A percentile compares a stretch with the other conserved stretches of the same genome.
These are phyloP conservation scores for Trichophaea hybrida DNA, from an alignment of 2,329 filamentous ascomycete genomes.

Conservation along the genomic window DNA sequence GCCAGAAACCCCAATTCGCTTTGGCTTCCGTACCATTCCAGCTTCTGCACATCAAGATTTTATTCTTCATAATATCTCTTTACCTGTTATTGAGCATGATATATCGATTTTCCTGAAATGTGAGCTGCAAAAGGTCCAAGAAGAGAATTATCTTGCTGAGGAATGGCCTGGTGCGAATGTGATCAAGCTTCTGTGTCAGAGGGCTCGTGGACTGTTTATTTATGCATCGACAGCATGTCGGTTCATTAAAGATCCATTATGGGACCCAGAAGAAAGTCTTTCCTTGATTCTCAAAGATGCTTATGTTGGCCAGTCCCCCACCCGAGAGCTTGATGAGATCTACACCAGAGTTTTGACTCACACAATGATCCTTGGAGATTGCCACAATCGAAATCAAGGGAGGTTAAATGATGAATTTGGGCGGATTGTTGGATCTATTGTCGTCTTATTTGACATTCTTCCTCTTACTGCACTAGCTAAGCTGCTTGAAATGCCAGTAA, in stretches of 20 bases:
- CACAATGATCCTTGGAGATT: background rate
- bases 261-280: conserved; percentile 8
- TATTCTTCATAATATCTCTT: background rate
- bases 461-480: conserved; percentile 16
- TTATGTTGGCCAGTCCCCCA: background rate
- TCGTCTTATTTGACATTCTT: conserved; percentile 23
- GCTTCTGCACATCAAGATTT: conserved; percentile 3
- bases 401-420: background rate
- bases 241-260: conserved; percentile 21
- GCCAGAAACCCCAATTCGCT: conserved; percentile 22
- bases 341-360: background rate
- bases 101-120: conserved; percentile 23
- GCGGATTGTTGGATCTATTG: conserved; percentile 21
- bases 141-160: background rate
- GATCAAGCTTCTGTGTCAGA: conserved; percentile 20
- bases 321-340: background rate
- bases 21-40: conserved; percentile 10
- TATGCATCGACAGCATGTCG: conserved; percentile 27
- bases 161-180: conserved; percentile 20
- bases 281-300: conserved; percentile 1
- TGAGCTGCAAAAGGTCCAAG: conserved; percentile 17
- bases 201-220: conserved; percentile 26
- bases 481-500: conserved; percentile 17
- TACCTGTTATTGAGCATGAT: conserved; percentile 25
- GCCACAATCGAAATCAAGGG: background rate